Evolutionary conservation across 129 eudicot genomes (phyloP).

Genomic region (Tagetes patula): DNA sequence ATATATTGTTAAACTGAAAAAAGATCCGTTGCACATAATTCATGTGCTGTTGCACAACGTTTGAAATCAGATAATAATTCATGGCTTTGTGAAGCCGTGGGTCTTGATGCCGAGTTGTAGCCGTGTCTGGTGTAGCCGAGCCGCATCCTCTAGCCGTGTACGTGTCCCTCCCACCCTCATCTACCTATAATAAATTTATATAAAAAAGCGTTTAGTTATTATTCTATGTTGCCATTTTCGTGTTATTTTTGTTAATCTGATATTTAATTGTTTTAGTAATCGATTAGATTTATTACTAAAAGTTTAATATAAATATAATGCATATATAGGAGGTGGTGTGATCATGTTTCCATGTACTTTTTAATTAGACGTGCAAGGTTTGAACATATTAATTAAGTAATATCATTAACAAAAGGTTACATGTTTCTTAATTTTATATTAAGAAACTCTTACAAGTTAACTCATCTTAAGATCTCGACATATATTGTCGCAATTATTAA

Average conservation of each 20-base stretch:
- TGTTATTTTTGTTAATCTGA: neutral
- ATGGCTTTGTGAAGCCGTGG: too few relatives aligned
- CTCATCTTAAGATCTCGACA: slow-evolving; percentile 8
- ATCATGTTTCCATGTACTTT: neutral
- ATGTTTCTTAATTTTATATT: neutral
- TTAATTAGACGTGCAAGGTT: slow-evolving; percentile 29
- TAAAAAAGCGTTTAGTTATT: neutral
- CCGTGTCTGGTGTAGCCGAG: too few relatives aligned
- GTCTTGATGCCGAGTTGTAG: too few relatives aligned
- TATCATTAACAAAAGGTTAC: neutral
- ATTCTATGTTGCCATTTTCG: neutral
- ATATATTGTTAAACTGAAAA: too few relatives aligned
- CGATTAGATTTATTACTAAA: neutral
- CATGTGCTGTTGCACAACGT: too few relatives aligned
- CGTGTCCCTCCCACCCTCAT: too few relatives aligned
- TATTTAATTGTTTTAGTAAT: neutral
- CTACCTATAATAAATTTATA: neutral
- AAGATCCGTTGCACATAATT: too few relatives aligned
- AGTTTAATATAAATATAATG: neutral
- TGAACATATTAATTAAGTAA: neutral
- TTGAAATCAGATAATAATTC: too few relatives aligned
- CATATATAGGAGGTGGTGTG: neutral
- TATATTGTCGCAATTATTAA: neutral
- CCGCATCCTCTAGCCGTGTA: too few relatives aligned
- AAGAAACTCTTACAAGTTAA: neutral